Conservation (phyloP, 176 grass and related monocot genomes). For the Pharus latifolius region DNA sequence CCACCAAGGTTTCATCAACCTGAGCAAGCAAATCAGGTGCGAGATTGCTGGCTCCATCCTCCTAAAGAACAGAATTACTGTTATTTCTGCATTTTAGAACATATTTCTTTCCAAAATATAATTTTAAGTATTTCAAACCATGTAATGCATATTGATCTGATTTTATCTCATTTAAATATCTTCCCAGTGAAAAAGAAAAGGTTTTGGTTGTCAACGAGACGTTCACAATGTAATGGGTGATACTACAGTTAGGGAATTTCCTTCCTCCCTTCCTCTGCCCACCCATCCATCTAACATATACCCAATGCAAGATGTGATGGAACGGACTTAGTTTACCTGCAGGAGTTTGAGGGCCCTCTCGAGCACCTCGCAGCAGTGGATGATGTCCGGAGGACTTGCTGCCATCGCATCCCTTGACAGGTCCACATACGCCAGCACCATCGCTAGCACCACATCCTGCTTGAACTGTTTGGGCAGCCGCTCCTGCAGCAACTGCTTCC, state of each 20-base stretch:
- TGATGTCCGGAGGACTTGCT: conserved; percentile 58
- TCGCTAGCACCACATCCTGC: conserved; percentile 84
- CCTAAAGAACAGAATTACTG: conserved; percentile 18
- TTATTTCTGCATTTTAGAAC: conserved; percentile 10
- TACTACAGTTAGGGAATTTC: too few species aligned
- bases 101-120: not conserved
- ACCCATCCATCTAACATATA: too few species aligned
- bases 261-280: too few species aligned
- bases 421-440: conserved; percentile 88
- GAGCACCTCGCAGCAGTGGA: conserved; percentile 83
- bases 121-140: not conserved
- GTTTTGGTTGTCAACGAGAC: too few species aligned
- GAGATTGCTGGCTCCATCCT: conserved; percentile 92
- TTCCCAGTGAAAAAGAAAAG: not conserved
- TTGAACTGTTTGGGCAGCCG: conserved; percentile 65
- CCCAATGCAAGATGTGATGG: not conserved
- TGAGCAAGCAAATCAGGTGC: conserved; percentile 69
- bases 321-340: conserved; percentile 33
- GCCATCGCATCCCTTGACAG: conserved; percentile 80
- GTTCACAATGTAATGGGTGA: too few species aligned
- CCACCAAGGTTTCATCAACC: conserved; percentile 93
- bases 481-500: conserved; percentile 49
- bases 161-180: not conserved
- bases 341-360: conserved; percentile 85
- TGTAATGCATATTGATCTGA: not conserved